These are phyloP conservation scores for Aspergillus sp. DNA, from an alignment of 2,329 filamentous ascomycete genomes.

Conservation along the genomic window DNA sequence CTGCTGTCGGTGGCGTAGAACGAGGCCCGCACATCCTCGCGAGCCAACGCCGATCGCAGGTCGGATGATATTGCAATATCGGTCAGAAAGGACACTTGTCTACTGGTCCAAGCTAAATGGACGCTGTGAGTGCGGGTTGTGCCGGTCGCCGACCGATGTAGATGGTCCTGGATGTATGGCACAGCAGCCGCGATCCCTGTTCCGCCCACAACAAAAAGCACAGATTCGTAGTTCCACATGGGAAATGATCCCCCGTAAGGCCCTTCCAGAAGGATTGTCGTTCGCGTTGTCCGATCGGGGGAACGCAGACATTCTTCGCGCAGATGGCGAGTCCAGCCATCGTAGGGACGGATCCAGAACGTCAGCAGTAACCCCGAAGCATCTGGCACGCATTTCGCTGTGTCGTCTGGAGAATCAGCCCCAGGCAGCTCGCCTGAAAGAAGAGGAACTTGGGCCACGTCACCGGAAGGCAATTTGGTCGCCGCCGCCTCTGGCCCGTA, in stretches of 20 bases:
- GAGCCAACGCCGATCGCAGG: constrained; percentile 16
- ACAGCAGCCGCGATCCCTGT: constrained; percentile 37
- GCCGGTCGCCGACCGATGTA: constrained; percentile 10
- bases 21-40: constrained; percentile 23
- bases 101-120: constrained; percentile 28
- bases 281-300: constrained; percentile 15
- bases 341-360: constrained; percentile 45
- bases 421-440: constrained; percentile 9
- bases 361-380: constrained; percentile 22
- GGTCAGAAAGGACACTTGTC: constrained; percentile 23
- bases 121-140: constrained; percentile 19
- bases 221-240: constrained; percentile 42
- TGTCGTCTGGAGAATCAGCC: not conserved
- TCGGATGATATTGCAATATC: constrained; percentile 19
- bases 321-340: constrained; percentile 45
- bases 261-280: constrained; percentile 42
- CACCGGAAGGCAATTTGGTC: constrained; percentile 6
- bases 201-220: constrained; percentile 41
- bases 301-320: constrained; percentile 26
- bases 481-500: constrained; percentile 2
- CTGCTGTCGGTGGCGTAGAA: constrained; percentile 20
- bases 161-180: constrained; percentile 34
- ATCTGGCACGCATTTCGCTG: no score
- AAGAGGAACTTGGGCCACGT: constrained; percentile 19
- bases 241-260: constrained; percentile 41